Base-by-base conservation (phyloP, 2,329 filamentous ascomycete genomes). In the Graphilbum sp. region DNA sequence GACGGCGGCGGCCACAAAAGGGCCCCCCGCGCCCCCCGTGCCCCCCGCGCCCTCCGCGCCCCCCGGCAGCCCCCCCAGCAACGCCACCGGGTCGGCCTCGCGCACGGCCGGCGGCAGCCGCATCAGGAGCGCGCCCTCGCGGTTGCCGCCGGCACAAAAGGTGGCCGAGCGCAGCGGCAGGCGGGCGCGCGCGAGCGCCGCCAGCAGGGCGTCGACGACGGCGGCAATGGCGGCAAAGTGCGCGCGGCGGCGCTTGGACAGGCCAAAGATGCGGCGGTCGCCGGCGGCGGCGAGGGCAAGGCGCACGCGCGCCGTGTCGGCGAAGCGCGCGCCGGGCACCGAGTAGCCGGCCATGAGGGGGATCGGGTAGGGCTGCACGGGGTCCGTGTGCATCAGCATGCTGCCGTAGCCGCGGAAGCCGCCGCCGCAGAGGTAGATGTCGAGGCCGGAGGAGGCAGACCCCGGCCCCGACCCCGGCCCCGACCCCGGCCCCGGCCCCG, bases 341-440 rank as follows among this genome's bases (percentile, higher is more conserved):
- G 65, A 71, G 56, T 90, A 94, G 2, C 81, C 78, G 44, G 86
- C 87, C 54, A 90, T 79, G 17, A 79, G 76, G 0, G 84, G 73
- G 20, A 94, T 80, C 0, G 87, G 87, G 53, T 93, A 95, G 0
- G 84, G 84, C 38, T 69, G 63, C 32, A 84, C 69, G 6, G 63
- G 57, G 49, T 88, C 81, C 46, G 72, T 69, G 52, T 80, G 76
- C 79, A 93, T 87, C 37, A 94, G 66, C 51, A 93, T 75, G 55
- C 84, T 92, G 7, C 86, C 87, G 65, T 92, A 94, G 15, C 87
- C 87, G 27, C 87, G 67, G 52, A 94, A 93, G 0, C 87, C 87
- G 19, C 87, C 87, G 32, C 87, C 87, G 44, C 82, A 93, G 41
- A 95, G 74, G 53, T 87, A 94, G 9, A 94, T 63, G 25, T 79